Evolutionary conservation across 2,329 filamentous ascomycete species (phyloP), one percentile per base, ranked within the genome.

Genomic region (Incumbomyces lentus): DNA sequence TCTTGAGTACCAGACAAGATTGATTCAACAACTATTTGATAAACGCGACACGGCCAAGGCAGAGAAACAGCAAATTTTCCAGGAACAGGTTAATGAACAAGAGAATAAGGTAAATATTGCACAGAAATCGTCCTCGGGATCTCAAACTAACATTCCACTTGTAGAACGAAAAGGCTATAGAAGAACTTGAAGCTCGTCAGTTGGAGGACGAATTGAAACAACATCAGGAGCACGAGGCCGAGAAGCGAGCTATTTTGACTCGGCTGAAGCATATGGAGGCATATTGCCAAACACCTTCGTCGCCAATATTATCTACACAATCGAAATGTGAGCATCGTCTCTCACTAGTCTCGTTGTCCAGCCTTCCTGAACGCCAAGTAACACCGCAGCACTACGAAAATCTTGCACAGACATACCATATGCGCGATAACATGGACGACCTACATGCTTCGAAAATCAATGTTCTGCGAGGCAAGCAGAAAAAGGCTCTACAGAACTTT

Each of bases 241-340:
- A 64, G 10, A 70, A 70, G 49, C 54, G 62, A 46, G 64, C 67
- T 35, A 64, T 66, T 6, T 60, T 64, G 29, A 67, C 63, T 8
- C 65, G 68, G 41, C 68, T 71, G 41, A 68, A 67, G 44, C 62
- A 71, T 42, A 71, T 71, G 68, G 68, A 71, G 55, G 66, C 64
- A 17, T 71, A 69, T 54, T 66, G 68, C 46, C 62, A 57, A 46
- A 68, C 62, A 40, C 58, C 63, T 2, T 67, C 63, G 47, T 63
- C 64, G 11, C 64, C 63, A 8, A 50, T 56, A 16, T 62, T 61
- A 6, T 57, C 60, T 10, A n/a, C 19, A 13, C 19, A 41, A 44
- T 2, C 32, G 42, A 10, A 49, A 22, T 16, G 44, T 41, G 13
- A 47, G 44, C 50, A 19, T 53, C 55, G 38, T 52, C 56, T 10